phyloP scores from a whole-genome alignment of 176 grass and related monocot genomes.

The Dendrocalamus sinicus region DNA sequence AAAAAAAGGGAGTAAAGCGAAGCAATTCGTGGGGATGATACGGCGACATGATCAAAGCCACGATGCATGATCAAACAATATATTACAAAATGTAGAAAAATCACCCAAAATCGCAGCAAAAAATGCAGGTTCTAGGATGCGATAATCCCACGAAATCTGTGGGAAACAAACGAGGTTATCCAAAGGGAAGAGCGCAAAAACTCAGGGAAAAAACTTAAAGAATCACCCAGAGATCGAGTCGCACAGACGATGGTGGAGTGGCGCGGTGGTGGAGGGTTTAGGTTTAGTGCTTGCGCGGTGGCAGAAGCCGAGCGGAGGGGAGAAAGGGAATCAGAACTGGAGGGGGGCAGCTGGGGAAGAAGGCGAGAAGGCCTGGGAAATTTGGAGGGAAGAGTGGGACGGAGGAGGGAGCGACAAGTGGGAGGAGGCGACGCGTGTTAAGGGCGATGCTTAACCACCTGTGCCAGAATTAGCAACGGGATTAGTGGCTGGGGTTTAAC shows the following conservation, averaged over 20 bases:
- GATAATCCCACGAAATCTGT: background rate
- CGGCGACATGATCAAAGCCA: background rate
- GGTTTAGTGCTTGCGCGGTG: background rate
- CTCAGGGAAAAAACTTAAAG: too few relatives aligned
- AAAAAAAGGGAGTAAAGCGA: background rate
- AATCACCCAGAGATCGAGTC: background rate
- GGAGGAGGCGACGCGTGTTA: slow-evolving; percentile 45
- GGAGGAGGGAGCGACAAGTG: slow-evolving; percentile 4
- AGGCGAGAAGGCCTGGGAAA: slow-evolving; percentile 36
- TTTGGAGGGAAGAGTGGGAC: slow-evolving; percentile 50
- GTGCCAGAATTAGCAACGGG: slow-evolving; percentile 51
- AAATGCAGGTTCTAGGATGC: background rate
- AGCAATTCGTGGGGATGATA: background rate
- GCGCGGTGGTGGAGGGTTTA: background rate
- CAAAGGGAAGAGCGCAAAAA: too few relatives aligned
- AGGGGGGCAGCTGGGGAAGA: slow-evolving; percentile 15
- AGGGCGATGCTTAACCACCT: slow-evolving; percentile 36
- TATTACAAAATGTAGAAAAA: background rate
- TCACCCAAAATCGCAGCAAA: background rate
- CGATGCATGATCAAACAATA: background rate
- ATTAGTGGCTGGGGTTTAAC: slow-evolving; percentile 34
- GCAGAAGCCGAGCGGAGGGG: background rate
- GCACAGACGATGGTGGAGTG: background rate
- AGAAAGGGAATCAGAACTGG: background rate
- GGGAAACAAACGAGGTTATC: background rate